phyloP scores from a whole-genome alignment of 768 basidiomycete species.

The Thelephora aurantiotincta region DNA sequence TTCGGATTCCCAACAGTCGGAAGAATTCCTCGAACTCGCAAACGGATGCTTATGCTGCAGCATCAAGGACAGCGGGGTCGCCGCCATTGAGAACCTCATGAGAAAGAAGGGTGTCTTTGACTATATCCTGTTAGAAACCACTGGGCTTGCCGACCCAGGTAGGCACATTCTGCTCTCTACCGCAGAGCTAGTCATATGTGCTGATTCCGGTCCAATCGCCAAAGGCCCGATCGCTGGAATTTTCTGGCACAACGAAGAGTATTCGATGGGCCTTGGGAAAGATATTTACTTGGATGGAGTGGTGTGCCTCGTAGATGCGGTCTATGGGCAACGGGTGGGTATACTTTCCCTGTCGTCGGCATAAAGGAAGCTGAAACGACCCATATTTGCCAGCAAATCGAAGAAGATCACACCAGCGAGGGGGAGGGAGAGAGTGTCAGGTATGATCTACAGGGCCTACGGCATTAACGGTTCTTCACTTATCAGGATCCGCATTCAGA shows the following conservation, averaged over 20 bases:
- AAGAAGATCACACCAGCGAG: conserved; percentile 56
- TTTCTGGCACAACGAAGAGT: conserved; percentile 84
- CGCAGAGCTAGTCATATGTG: conserved; percentile 1
- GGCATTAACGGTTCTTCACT: neutral
- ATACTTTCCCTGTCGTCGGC: neutral
- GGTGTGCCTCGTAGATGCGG: conserved; percentile 83
- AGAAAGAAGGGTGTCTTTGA: conserved; percentile 78
- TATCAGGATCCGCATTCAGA: conserved; percentile 24
- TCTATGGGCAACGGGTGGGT: conserved; percentile 52
- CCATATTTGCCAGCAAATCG: conserved; percentile 53
- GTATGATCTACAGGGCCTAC: conserved; percentile 23
- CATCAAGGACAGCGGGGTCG: conserved; percentile 85
- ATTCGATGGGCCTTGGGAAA: conserved; percentile 45
- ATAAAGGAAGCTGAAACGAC: neutral
- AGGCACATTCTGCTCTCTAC: neutral
- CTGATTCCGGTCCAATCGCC: neutral
- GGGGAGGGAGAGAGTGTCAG: conserved; percentile 67
- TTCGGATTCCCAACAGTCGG: conserved; percentile 48
- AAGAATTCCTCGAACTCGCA: conserved; percentile 84
- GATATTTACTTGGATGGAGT: conserved; percentile 80
- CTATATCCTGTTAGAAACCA: conserved; percentile 91
- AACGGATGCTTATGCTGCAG: conserved; percentile 99
- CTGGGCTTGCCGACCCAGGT: conserved; percentile 94
- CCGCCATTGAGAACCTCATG: conserved; percentile 91
- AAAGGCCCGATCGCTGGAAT: conserved; percentile 75